phyloP scores from a whole-genome alignment of 495 filamentous ascomycete genomes.

The Neurospora sp. region DNA sequence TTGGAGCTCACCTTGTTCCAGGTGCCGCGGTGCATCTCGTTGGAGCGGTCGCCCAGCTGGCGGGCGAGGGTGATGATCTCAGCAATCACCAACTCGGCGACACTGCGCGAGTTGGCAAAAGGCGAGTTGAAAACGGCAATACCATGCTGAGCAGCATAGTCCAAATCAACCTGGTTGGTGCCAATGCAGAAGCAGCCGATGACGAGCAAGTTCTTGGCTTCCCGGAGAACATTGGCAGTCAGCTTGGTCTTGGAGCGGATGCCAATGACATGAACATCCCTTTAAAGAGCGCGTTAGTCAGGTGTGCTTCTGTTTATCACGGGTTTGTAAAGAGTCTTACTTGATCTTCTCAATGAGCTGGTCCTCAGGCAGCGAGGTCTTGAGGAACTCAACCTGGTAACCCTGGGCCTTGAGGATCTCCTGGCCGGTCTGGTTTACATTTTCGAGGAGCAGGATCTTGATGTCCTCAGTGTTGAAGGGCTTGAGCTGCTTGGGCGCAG shows the following conservation, averaged over 20 bases:
- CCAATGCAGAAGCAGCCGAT: constrained; percentile 99
- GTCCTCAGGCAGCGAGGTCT: constrained; percentile 81
- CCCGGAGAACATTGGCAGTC: constrained; percentile 69
- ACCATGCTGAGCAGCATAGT: constrained; percentile 82
- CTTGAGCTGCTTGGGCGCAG: constrained; percentile 68
- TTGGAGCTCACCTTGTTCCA: constrained; percentile 97
- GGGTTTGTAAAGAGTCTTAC: constrained; percentile 38
- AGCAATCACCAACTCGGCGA: constrained; percentile 89
- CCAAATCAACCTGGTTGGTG: constrained; percentile 94
- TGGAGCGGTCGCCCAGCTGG: constrained; percentile 86
- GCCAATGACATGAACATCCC: constrained; percentile 94
- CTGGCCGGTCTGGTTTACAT: constrained; percentile 82
- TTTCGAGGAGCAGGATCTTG: constrained; percentile 92
- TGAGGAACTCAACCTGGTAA: constrained; percentile 91
- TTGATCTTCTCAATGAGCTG: constrained; percentile 93
- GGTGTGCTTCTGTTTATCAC: constrained; percentile 1
- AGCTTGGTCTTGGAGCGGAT: constrained; percentile 98
- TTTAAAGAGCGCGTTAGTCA: constrained; percentile 22
- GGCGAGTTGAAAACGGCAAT: constrained; percentile 99
- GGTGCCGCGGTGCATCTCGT: constrained; percentile 85
- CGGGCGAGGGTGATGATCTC: constrained; percentile 89
- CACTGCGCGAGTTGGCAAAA: constrained; percentile 93
- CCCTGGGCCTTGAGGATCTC: constrained; percentile 77
- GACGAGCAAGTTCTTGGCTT: constrained; percentile 90
- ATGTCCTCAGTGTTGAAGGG: constrained; percentile 92